These are phyloP conservation scores for Sporothrix variecibatus DNA, from an alignment of 2,329 filamentous ascomycete species.

Conservation along the genomic window DNA sequence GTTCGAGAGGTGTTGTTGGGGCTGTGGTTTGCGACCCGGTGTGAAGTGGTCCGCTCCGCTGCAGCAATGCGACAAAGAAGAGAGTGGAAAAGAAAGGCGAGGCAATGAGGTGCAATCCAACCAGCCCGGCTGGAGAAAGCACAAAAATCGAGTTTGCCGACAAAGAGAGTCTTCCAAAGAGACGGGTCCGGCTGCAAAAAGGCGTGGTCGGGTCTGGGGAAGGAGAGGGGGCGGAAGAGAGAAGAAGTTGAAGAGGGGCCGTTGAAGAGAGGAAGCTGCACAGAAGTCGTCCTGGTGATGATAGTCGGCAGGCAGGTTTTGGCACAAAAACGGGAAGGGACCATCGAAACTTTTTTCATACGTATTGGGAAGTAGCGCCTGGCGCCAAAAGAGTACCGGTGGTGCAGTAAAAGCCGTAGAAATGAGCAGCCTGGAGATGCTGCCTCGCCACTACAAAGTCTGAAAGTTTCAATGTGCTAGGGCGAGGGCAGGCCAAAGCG, in stretches of 20 bases:
- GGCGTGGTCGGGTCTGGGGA: not conserved
- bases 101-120: not conserved
- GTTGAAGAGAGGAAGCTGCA: not conserved
- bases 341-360: conserved; percentile 19
- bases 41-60: conserved; percentile 3
- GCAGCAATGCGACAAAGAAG: conserved; percentile 17
- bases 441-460: not conserved
- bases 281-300: conserved; percentile 6
- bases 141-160: not conserved
- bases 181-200: not conserved
- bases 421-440: conserved; percentile 2
- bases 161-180: not conserved
- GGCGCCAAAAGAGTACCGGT: not conserved
- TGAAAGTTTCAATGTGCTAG: not conserved
- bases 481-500: conserved; percentile 8
- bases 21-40: not conserved
- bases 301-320: conserved; percentile 10
- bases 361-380: conserved; percentile 1
- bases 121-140: conserved; percentile 17
- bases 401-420: not conserved
- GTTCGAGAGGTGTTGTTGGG: not conserved
- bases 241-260: not conserved
- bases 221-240: not conserved
- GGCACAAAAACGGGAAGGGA: conserved; percentile 10
- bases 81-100: not conserved